Conservation (phyloP, 2,329 filamentous ascomycete genomes). For the Cryoendolithus antarcticus region DNA sequence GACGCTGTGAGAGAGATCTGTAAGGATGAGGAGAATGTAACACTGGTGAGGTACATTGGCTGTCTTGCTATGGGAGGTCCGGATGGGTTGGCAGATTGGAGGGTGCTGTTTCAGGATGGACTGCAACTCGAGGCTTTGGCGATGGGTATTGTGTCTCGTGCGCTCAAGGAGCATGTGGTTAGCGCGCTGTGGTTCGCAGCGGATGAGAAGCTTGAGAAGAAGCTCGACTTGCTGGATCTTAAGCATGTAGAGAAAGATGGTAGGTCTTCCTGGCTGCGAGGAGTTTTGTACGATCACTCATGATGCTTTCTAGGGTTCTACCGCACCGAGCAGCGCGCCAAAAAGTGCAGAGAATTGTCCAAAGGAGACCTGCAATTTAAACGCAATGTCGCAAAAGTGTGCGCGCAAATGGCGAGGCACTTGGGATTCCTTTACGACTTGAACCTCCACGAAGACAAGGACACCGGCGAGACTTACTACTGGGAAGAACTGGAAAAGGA, state of each 20-base stretch:
- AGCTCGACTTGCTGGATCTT: slow-evolving; percentile 27
- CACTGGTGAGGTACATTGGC: slow-evolving; percentile 19
- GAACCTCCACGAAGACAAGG: too few species aligned
- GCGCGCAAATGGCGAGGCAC: too few species aligned
- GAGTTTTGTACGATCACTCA: slow-evolving; percentile 2
- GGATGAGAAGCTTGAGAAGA: slow-evolving; percentile 7
- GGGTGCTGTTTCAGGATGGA: slow-evolving; percentile 9
- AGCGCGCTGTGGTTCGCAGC: slow-evolving; percentile 18
- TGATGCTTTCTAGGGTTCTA: slow-evolving; percentile 13
- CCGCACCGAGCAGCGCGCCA: slow-evolving; percentile 14
- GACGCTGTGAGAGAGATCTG: neutral
- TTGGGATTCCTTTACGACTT: too few species aligned
- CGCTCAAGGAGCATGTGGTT: slow-evolving; percentile 21
- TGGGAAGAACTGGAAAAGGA: neutral
- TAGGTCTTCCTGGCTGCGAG: slow-evolving; percentile 5
- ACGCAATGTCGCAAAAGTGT: too few species aligned
- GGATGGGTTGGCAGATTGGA: slow-evolving; percentile 14
- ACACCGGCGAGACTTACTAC: too few species aligned
- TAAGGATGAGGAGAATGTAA: neutral
- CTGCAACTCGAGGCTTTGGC: slow-evolving; percentile 13
- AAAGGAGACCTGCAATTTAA: too few species aligned
- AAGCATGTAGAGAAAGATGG: slow-evolving; percentile 29
- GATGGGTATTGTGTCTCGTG: slow-evolving; percentile 16
- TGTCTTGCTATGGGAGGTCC: slow-evolving; percentile 18
- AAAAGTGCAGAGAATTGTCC: neutral